Base-by-base conservation (phyloP, 1,284 basidiomycete species). In the Lignosus rhinocerotis region DNA sequence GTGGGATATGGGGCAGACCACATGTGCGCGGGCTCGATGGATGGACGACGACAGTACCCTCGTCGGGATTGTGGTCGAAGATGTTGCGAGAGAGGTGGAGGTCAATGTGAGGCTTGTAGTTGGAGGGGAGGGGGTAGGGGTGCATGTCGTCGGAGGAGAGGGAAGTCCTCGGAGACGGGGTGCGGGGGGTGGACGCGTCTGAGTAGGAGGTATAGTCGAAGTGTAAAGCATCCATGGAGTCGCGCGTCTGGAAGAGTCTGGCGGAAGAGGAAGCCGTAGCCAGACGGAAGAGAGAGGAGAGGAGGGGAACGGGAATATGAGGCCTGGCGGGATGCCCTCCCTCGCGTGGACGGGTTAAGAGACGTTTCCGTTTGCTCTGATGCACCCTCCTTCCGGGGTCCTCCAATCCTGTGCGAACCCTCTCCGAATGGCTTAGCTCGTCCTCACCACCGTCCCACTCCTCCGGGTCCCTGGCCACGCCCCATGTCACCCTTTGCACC, bases 141-240 rank as follows among this genome's bases (percentile, higher is more conserved):
- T 67, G 69, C 70, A 80, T 69, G 70, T 81, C 79, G 62, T 79
- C 66, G 43, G 74, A 71, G 51, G 63, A 68, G 60, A 73, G 56
- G 60, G 72, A 71, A 48, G 70, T 70, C 60, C 74, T 77, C 5
- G 88, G 87, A 1, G 87, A 88, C 2, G 88, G 88, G 0, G 88
- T 90, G 58, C 87, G 82, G 6, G 87, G 88, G 2, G 86, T 81
- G 59, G 86, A 83, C 51, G 81, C 79, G 75, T 85, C 81, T 51
- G 82, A 82, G 76, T 83, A 84, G 65, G 84, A 79, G 61, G 81
- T 76, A 74, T 86, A 87, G 17, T 87, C 85, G 72, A 85, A 87
- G 59, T 76, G 72, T 66, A 81, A 75, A 63, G 79, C 70, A 72
- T 87, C 85, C 85, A 88, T 88, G 62, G 65, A 60, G 54, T 42